phyloP scores from a whole-genome alignment of 805 yeast genomes.

The Candida bentonensis region DNA sequence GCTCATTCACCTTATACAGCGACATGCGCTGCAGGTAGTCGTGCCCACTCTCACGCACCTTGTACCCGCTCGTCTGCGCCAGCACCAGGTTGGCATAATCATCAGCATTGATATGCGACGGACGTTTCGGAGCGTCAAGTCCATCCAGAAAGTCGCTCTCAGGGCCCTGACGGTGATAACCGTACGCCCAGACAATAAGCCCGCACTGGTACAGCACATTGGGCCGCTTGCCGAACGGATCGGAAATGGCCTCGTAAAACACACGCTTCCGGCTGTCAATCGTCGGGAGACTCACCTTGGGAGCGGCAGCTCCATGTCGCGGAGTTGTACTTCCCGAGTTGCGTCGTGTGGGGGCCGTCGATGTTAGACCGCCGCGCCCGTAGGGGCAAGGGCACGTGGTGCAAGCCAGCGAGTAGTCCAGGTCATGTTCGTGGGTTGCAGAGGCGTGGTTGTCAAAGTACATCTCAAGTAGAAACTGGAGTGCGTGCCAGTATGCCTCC shows the following conservation, averaged over 20 bases:
- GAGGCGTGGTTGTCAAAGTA: constrained; percentile 34
- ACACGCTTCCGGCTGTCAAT: constrained; percentile 8
- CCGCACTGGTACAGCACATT: constrained; percentile 16
- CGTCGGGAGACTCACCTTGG: not conserved
- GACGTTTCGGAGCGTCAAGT: constrained; percentile 3
- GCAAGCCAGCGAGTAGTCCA: constrained; percentile 5
- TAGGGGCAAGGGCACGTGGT: constrained; percentile 8
- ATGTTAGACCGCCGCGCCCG: constrained; percentile 4
- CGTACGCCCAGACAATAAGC: constrained; percentile 21
- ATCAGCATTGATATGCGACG: not conserved
- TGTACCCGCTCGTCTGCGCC: constrained; percentile 11
- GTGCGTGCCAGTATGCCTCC: constrained; percentile 45
- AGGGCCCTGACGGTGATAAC: constrained; percentile 19
- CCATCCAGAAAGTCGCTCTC: constrained; percentile 12
- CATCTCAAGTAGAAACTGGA: constrained; percentile 47
- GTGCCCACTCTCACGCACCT: constrained; percentile 35
- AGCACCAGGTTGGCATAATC: constrained; percentile 5
- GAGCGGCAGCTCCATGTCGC: not conserved
- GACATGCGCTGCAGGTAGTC: constrained; percentile 34
- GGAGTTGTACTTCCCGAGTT: constrained; percentile 1
- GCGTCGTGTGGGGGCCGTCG: constrained; percentile 1
- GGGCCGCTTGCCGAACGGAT: constrained; percentile 19
- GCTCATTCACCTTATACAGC: constrained; percentile 11
- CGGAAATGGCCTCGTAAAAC: constrained; percentile 12
- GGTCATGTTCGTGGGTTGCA: constrained; percentile 9